Evolutionary conservation across 2,329 filamentous ascomycete genomes (phyloP).

Genomic region (Drechmeria coniospora): DNA sequence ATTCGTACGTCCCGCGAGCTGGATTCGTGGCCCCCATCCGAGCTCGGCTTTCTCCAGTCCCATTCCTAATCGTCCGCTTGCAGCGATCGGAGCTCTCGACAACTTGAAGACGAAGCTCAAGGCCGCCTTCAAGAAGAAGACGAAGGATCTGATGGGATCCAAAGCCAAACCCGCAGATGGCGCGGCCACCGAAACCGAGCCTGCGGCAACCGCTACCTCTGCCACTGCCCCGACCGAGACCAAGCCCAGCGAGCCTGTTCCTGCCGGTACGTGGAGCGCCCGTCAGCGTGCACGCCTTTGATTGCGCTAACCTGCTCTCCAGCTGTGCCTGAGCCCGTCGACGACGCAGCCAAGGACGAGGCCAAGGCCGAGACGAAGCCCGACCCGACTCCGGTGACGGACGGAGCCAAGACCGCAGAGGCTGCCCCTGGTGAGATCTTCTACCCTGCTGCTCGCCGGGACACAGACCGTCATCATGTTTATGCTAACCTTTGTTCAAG

Average conservation of each 20-base stretch:
- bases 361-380: conserved; percentile 12
- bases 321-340: conserved; percentile 12
- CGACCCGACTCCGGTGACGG: conserved; percentile 12
- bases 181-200: conserved; percentile 9
- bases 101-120: conserved; percentile 42
- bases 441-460: neutral
- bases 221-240: conserved; percentile 20
- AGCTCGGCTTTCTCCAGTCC: too few species aligned
- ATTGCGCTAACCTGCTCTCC: conserved; percentile 2
- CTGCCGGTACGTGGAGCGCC: conserved; percentile 13
- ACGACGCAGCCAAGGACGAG: conserved; percentile 12
- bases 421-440: conserved; percentile 8
- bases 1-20: conserved; percentile 28
- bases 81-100: conserved; percentile 34
- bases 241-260: conserved; percentile 16
- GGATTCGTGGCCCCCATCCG: too few species aligned
- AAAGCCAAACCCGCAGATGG: conserved; percentile 12
- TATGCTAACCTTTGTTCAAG: conserved; percentile 5
- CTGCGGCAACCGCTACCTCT: conserved; percentile 11
- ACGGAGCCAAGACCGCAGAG: conserved; percentile 12
- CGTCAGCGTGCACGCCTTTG: neutral
- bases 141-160: conserved; percentile 13
- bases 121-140: conserved; percentile 35
- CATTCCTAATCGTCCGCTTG: conserved; percentile 1
- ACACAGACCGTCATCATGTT: conserved; percentile 1